phyloP scores from a whole-genome alignment of 2,329 filamentous ascomycete genomes.

The Claviceps fusiformis region DNA sequence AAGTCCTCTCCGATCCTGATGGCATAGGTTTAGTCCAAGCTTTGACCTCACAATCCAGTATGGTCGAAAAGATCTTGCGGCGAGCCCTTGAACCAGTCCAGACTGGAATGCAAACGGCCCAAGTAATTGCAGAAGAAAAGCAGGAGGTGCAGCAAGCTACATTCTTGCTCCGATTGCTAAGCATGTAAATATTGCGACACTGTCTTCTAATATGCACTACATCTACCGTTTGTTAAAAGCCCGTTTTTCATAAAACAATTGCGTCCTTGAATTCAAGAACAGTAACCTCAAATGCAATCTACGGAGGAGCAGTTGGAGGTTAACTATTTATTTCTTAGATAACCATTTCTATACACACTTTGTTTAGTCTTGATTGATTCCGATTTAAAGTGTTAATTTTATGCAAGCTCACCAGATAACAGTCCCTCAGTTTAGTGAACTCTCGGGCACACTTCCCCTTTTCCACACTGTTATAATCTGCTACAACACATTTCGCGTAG shows the following conservation, averaged over 20 bases:
- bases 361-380: neutral
- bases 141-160: constrained; percentile 76
- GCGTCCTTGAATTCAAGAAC: too few species aligned
- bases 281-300: neutral
- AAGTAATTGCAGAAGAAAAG: constrained; percentile 65
- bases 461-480: constrained; percentile 78
- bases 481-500: constrained; percentile 85
- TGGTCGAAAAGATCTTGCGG: constrained; percentile 65
- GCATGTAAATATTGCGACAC: constrained; percentile 40
- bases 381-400: neutral
- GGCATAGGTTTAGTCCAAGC: constrained; percentile 56
- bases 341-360: constrained; percentile 10
- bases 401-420: constrained; percentile 57
- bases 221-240: neutral
- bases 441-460: constrained; percentile 81
- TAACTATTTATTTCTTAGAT: constrained; percentile 11
- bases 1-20: constrained; percentile 65
- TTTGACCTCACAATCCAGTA: constrained; percentile 52
- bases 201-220: neutral
- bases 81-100: constrained; percentile 50
- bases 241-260: too few species aligned
- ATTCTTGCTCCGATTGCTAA: constrained; percentile 63
- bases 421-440: constrained; percentile 76
- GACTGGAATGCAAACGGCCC: constrained; percentile 11
- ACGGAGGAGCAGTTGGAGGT: neutral